These are phyloP conservation scores for Aspergillus novofumigatus DNA, from an alignment of 2,329 filamentous ascomycete species.

Conservation along the genomic window DNA sequence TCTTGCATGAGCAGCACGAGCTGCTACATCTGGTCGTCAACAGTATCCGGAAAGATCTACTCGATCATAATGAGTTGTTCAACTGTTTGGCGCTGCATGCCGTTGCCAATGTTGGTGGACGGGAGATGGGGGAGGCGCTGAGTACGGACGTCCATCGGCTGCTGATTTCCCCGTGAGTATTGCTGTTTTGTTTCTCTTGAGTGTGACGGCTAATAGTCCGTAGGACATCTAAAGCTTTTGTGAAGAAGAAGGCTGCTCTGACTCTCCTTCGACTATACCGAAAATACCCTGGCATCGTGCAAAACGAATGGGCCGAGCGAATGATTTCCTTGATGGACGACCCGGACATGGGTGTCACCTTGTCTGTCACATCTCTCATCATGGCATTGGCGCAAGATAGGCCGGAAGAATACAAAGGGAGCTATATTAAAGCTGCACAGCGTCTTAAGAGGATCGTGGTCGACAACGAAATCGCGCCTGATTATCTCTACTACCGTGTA, in stretches of 20 bases:
- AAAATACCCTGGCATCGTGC: slow-evolving; percentile 89
- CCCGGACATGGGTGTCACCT: slow-evolving; percentile 82
- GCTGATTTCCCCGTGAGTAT: slow-evolving; percentile 82
- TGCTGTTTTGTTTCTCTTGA: not conserved
- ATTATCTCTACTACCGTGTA: slow-evolving; percentile 99
- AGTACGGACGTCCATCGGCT: slow-evolving; percentile 88
- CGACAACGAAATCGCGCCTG: slow-evolving; percentile 80
- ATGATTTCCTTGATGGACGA: slow-evolving; percentile 99
- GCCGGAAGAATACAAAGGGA: slow-evolving; percentile 88
- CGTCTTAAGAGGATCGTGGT: slow-evolving; percentile 85
- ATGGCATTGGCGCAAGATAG: slow-evolving; percentile 94
- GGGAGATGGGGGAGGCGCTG: slow-evolving; percentile 94
- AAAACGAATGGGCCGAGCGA: slow-evolving; percentile 94
- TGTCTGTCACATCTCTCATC: slow-evolving; percentile 92
- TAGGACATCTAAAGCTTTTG: slow-evolving; percentile 86
- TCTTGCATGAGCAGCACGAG: slow-evolving; percentile 96
- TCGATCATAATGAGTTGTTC: slow-evolving; percentile 94
- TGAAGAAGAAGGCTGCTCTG: slow-evolving; percentile 97
- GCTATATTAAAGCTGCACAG: slow-evolving; percentile 89
- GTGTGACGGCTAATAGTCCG: not conserved
- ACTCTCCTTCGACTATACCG: slow-evolving; percentile 90
- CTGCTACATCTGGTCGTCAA: slow-evolving; percentile 94
- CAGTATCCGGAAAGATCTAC: slow-evolving; percentile 92
- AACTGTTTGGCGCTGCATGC: slow-evolving; percentile 96
- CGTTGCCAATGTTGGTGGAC: slow-evolving; percentile 93